These are phyloP conservation scores for Apiospora aurea DNA, from an alignment of 2,329 filamentous ascomycete species.

Conservation along the genomic window DNA sequence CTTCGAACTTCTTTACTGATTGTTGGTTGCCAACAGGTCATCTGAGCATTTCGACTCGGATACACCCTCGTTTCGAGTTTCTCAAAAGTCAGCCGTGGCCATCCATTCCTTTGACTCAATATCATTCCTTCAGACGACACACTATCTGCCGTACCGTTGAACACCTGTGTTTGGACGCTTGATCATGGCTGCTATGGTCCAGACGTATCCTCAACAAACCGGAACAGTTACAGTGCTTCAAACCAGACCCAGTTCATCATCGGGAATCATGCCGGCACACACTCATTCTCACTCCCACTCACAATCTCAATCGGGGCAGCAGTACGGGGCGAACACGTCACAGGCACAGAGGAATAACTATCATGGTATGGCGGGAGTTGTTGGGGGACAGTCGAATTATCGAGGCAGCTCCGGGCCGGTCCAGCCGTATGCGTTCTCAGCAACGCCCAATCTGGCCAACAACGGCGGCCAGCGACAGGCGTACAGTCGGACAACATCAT, in stretches of 20 bases:
- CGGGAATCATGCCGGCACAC: slow-evolving; percentile 61
- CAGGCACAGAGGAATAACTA: slow-evolving; percentile 58
- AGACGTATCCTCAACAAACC: slow-evolving; percentile 80
- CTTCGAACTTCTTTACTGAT: not conserved
- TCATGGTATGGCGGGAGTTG: slow-evolving; percentile 55
- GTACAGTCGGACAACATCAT: slow-evolving; percentile 54
- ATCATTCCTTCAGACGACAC: slow-evolving; percentile 13
- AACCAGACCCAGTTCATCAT: slow-evolving; percentile 71
- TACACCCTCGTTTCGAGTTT: not conserved
- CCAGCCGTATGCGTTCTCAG: slow-evolving; percentile 79
- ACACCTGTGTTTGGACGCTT: slow-evolving; percentile 21
- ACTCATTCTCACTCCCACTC: slow-evolving; percentile 49
- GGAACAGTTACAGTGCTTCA: slow-evolving; percentile 79
- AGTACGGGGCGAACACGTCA: slow-evolving; percentile 54
- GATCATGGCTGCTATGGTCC: slow-evolving; percentile 86
- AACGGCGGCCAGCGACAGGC: slow-evolving; percentile 59
- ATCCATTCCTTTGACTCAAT: slow-evolving; percentile 10
- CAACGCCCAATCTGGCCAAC: slow-evolving; percentile 70
- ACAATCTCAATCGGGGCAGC: slow-evolving; percentile 41
- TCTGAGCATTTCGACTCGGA: slow-evolving; percentile 4
- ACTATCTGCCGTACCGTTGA: not conserved
- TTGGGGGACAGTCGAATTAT: slow-evolving; percentile 53
- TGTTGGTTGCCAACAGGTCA: slow-evolving; percentile 4
- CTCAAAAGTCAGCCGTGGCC: slow-evolving; percentile 8
- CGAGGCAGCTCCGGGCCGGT: slow-evolving; percentile 65